Evolutionary conservation across 768 basidiomycete genomes (phyloP).

Genomic region (Holtermanniella nyarrowii): DNA sequence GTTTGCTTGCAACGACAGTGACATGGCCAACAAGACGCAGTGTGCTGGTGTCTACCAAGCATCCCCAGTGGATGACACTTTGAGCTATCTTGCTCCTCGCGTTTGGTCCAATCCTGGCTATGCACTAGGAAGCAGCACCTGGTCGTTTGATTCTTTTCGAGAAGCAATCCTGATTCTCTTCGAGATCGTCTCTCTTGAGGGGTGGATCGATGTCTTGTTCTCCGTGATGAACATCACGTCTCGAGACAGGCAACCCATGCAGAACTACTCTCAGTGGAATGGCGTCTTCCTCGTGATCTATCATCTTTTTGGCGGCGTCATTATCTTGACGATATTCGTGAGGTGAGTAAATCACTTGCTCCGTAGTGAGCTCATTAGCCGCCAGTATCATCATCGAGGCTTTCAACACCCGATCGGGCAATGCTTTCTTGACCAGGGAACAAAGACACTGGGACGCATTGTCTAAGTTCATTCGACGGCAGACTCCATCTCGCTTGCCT

Average conservation of each 20-base stretch:
- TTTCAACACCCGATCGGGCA: conserved; percentile 76
- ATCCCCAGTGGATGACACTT: conserved; percentile 51
- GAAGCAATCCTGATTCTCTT: conserved; percentile 80
- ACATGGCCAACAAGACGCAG: conserved; percentile 49
- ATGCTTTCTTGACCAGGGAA: conserved; percentile 70
- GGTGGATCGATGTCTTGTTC: conserved; percentile 90
- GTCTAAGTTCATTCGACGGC: conserved; percentile 73
- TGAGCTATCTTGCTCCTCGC: conserved; percentile 60
- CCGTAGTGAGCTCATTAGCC: not conserved
- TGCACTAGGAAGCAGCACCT: conserved; percentile 57
- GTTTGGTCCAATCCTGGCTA: conserved; percentile 75
- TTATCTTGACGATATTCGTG: conserved; percentile 81
- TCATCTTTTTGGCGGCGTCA: conserved; percentile 79
- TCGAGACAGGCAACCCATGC: conserved; percentile 55
- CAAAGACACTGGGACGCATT: conserved; percentile 93
- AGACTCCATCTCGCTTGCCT: conserved; percentile 76
- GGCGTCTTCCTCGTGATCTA: conserved; percentile 86
- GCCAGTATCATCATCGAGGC: conserved; percentile 88
- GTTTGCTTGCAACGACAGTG: conserved; percentile 70
- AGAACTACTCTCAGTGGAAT: conserved; percentile 66
- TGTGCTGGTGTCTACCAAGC: conserved; percentile 64
- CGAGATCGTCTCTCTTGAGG: conserved; percentile 90
- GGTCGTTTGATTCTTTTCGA: conserved; percentile 81
- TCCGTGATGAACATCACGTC: conserved; percentile 70
- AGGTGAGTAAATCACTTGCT: conserved; percentile 49